phyloP scores from a whole-genome alignment of 225 moss, liverwort and hornwort genomes.

The Thuidium tamariscinum region DNA sequence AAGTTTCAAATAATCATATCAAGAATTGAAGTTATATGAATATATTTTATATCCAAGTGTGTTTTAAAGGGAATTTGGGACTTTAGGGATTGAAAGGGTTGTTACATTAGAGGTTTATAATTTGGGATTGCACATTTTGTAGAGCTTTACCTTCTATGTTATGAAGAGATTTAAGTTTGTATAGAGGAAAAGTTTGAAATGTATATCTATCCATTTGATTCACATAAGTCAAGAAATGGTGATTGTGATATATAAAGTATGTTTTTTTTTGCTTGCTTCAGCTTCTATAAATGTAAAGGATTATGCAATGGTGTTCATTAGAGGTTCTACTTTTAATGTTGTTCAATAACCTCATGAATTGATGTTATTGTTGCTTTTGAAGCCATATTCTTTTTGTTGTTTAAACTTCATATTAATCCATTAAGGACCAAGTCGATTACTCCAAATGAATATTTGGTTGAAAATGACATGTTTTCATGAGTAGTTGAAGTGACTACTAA shows the following conservation, averaged over 20 bases:
- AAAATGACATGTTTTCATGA: no score
- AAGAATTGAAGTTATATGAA: neutral
- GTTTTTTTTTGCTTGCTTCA: neutral
- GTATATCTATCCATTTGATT: neutral
- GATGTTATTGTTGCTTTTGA: no score
- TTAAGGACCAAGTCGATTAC: no score
- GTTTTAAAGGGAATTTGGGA: accelerated
- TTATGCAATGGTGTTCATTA: accelerated
- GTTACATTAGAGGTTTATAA: conserved; percentile 61
- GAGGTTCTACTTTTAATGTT: neutral
- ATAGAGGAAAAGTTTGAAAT: conserved; percentile 31
- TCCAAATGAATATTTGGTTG: no score
- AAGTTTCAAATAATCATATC: no score
- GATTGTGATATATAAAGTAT: neutral
- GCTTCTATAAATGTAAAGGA: neutral
- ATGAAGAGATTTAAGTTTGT: conserved; percentile 52
- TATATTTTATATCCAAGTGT: neutral
- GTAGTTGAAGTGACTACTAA: no score
- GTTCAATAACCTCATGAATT: neutral
- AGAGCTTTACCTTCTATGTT: conserved; percentile 56
- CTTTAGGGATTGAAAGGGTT: neutral
- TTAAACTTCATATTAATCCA: no score
- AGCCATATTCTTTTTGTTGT: no score
- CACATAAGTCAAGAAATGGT: neutral
- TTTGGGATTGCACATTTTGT: conserved; percentile 47